Evolutionary conservation across 345 rosid genomes (phyloP).

Genomic region (Noccaea bulbosa): DNA sequence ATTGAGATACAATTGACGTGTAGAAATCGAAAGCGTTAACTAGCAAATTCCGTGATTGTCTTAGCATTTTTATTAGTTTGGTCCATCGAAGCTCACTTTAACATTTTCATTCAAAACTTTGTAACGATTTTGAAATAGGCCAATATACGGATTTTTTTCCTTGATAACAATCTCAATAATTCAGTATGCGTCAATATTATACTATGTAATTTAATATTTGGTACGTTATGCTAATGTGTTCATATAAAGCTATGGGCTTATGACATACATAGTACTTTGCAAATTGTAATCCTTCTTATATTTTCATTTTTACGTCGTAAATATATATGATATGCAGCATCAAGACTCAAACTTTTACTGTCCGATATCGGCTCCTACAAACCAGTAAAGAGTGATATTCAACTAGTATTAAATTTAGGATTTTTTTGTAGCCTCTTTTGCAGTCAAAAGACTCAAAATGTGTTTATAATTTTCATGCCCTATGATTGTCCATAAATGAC

Average conservation of each 20-base stretch:
- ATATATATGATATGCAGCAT: not conserved
- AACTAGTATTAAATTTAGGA: not conserved
- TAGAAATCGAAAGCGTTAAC: constrained; percentile 34
- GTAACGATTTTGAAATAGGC: constrained; percentile 9
- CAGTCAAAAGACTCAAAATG: not conserved
- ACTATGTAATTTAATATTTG: too few species aligned
- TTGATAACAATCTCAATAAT: constrained; percentile 6
- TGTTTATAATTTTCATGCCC: too few species aligned
- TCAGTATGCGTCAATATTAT: not conserved
- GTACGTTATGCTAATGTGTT: not conserved
- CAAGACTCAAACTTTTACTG: not conserved
- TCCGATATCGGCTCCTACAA: not conserved
- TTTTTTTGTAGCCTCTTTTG: not conserved
- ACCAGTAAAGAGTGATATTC: constrained; percentile 18
- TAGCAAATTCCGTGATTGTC: constrained; percentile 28
- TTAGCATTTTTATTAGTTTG: constrained; percentile 15
- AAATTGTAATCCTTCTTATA: not conserved
- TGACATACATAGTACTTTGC: not conserved
- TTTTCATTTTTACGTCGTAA: constrained; percentile 8
- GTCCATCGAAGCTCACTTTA: constrained; percentile 26
- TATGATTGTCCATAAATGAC: not conserved
- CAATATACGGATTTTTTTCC: not conserved
- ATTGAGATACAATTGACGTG: constrained; percentile 10
- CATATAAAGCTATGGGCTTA: constrained; percentile 4
- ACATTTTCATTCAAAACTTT: not conserved